Percentiles rank a stretch among this genome's conserved stretches.
Evolutionary conservation across 2,329 filamentous ascomycete species (phyloP).

Genomic region (Stemphylium beticola): DNA sequence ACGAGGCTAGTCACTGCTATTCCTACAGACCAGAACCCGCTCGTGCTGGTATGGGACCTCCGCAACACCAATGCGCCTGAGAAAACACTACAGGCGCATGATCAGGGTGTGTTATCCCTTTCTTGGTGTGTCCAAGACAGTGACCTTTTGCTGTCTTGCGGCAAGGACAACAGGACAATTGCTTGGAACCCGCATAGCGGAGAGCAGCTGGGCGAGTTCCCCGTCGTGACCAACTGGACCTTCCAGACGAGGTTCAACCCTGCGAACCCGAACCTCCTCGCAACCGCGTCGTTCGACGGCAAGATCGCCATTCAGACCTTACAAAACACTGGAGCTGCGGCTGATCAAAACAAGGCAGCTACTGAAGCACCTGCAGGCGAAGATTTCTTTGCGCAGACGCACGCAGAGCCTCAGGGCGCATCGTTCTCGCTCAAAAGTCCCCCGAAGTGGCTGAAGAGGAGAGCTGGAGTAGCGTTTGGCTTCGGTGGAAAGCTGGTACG

Average conservation of each 20-base stretch:
- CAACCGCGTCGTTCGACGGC: constrained; percentile 95
- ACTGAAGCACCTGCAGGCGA: constrained; percentile 80
- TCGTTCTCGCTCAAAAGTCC: constrained; percentile 86
- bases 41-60: constrained; percentile 93
- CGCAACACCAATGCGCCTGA: constrained; percentile 96
- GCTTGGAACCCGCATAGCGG: constrained; percentile 97
- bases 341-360: constrained; percentile 63
- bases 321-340: constrained; percentile 86
- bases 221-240: constrained; percentile 98
- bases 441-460: constrained; percentile 88
- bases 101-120: constrained; percentile 89
- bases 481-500: constrained; percentile 92
- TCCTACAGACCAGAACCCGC: constrained; percentile 83
- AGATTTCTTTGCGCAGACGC: constrained; percentile 94
- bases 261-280: constrained; percentile 87
- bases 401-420: constrained; percentile 86
- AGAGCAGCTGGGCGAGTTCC: constrained; percentile 86
- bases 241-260: constrained; percentile 96
- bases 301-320: constrained; percentile 93
- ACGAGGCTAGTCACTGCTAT: constrained; percentile 95
- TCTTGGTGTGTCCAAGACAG: constrained; percentile 95
- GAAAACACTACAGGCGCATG: constrained; percentile 85
- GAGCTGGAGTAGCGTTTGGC: constrained; percentile 86
- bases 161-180: constrained; percentile 94
- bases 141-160: constrained; percentile 86